These are phyloP conservation scores for Fusarium nelsonii DNA, from an alignment of 2,329 filamentous ascomycete species.

Conservation along the genomic window DNA sequence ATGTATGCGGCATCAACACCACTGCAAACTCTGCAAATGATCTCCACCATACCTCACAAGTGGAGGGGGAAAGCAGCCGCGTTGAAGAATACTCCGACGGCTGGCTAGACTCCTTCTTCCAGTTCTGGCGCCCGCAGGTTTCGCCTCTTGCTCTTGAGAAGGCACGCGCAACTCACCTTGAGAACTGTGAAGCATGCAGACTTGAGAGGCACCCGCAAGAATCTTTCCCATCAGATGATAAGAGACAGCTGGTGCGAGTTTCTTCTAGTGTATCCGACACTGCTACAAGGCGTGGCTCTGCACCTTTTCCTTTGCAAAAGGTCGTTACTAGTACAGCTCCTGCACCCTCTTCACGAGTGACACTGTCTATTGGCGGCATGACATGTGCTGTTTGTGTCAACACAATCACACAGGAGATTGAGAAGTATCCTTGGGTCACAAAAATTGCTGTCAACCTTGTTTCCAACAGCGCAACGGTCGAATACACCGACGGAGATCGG, in stretches of 20 bases:
- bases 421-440: constrained; percentile 67
- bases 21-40: constrained; percentile 51
- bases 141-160: constrained; percentile 43
- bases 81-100: constrained; percentile 37
- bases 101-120: constrained; percentile 50
- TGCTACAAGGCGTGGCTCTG: constrained; percentile 16
- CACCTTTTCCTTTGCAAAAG: constrained; percentile 40
- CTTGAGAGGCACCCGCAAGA: constrained; percentile 16
- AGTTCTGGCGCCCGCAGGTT: constrained; percentile 48
- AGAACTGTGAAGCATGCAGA: constrained; percentile 56
- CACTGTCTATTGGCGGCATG: constrained; percentile 77
- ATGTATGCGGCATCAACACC: constrained; percentile 64
- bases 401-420: constrained; percentile 70
- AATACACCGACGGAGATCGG: constrained; percentile 59
- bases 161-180: constrained; percentile 51
- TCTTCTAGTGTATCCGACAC: constrained; percentile 21
- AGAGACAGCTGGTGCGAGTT: constrained; percentile 19
- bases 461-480: constrained; percentile 73
- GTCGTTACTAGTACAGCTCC: constrained; percentile 36
- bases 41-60: constrained; percentile 40
- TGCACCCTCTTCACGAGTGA: constrained; percentile 59
- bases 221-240: constrained; percentile 9
- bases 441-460: constrained; percentile 73
- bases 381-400: constrained; percentile 78
- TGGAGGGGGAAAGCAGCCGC: constrained; percentile 45